A percentile compares a stretch with the other conserved stretches of the same genome.
phyloP scores from a whole-genome alignment of 2,329 filamentous ascomycete species.

The Neocatenulostroma microsporum region DNA sequence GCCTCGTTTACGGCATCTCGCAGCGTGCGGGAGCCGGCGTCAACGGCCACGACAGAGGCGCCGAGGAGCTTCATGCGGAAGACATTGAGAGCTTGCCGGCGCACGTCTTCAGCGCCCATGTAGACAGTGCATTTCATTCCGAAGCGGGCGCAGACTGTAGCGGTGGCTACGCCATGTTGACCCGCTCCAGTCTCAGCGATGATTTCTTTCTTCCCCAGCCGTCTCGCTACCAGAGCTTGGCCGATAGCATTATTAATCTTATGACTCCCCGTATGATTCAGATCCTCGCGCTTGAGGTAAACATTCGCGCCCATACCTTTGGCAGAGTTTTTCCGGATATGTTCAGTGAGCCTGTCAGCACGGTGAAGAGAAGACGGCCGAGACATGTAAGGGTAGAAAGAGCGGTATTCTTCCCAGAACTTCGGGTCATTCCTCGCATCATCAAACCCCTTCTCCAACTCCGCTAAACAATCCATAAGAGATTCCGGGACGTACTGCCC shows the following conservation, averaged over 20 bases:
- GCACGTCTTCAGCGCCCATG: constrained; percentile 97
- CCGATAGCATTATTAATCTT: constrained; percentile 99
- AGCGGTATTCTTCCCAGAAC: constrained; percentile 96
- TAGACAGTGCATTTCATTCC: constrained; percentile 97
- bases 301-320: constrained; percentile 82
- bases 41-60: constrained; percentile 84
- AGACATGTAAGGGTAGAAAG: constrained; percentile 96
- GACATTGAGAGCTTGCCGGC: constrained; percentile 91
- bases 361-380: constrained; percentile 86
- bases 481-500: constrained; percentile 97
- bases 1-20: constrained; percentile 81
- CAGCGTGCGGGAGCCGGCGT: constrained; percentile 67
- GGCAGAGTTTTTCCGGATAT: constrained; percentile 19
- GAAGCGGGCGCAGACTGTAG: constrained; percentile 96
- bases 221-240: constrained; percentile 76
- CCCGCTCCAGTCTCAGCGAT: constrained; percentile 97
- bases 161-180: constrained; percentile 95
- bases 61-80: constrained; percentile 97
- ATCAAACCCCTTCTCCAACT: constrained; percentile 88
- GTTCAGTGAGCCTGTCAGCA: constrained; percentile 76
- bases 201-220: constrained; percentile 90
- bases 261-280: constrained; percentile 96
- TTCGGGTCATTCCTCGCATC: constrained; percentile 74
- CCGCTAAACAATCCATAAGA: constrained; percentile 88
- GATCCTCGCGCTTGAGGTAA: constrained; percentile 94